phyloP scores from a whole-genome alignment of 176 grass and related monocot species.

The Panicum miliaceum region DNA sequence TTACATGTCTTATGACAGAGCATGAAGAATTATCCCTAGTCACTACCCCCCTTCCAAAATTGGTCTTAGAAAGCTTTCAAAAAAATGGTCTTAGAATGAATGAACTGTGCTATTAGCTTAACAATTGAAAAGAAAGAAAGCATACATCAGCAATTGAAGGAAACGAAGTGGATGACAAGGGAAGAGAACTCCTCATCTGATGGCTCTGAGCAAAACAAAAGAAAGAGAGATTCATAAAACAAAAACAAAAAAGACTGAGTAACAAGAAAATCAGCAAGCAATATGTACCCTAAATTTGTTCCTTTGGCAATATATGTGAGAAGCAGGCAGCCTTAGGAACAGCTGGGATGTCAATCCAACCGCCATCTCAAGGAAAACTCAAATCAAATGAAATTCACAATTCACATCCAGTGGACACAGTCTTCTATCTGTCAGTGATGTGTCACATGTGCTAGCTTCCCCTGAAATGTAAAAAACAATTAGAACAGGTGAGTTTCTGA shows the following conservation, averaged over 20 bases:
- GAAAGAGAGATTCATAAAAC: neutral
- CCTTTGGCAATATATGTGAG: slow-evolving; percentile 43
- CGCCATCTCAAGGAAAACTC: slow-evolving; percentile 58
- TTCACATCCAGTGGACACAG: slow-evolving; percentile 37
- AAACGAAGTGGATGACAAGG: slow-evolving; percentile 51
- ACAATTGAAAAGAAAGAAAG: neutral
- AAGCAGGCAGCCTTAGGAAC: slow-evolving; percentile 55
- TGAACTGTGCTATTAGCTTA: slow-evolving; percentile 7
- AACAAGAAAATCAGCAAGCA: slow-evolving; percentile 16
- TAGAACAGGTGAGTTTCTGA: neutral
- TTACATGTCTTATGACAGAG: slow-evolving; percentile 1
- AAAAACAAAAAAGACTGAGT: slow-evolving; percentile 14
- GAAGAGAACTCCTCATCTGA: slow-evolving; percentile 61
- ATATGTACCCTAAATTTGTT: slow-evolving; percentile 63
- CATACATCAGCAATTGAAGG: slow-evolving; percentile 60
- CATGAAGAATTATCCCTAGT: slow-evolving; percentile 12
- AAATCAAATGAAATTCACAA: slow-evolving; percentile 21
- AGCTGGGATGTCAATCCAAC: slow-evolving; percentile 66
- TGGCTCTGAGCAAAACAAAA: slow-evolving; percentile 39
- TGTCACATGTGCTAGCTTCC: neutral
- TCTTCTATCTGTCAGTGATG: slow-evolving; percentile 22
- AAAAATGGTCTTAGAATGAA: neutral
- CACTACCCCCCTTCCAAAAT: neutral
- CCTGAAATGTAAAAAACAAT: slow-evolving; percentile 41
- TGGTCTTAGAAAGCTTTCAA: too few species aligned